Percentiles rank a stretch among this genome's conserved stretches.
Conservation (phyloP, 495 filamentous ascomycete genomes). For the Podospora fimiseda region DNA sequence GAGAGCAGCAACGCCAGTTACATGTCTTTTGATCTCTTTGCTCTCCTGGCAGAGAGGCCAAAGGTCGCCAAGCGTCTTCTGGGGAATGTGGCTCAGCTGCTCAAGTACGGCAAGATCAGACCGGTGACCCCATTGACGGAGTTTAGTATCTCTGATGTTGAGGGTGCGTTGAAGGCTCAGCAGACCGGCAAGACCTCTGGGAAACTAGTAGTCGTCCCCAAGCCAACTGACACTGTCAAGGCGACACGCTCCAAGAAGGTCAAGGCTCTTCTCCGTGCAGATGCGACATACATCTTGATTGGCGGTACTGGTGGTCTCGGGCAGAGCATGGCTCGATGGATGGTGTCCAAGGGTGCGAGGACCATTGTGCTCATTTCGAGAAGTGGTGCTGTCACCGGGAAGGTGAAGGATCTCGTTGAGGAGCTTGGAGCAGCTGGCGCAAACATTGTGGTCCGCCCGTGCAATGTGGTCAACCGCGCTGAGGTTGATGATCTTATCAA, state of each 20-base stretch:
- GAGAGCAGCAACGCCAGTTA: constrained; percentile 43
- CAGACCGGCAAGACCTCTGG: constrained; percentile 51
- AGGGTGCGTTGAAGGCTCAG: constrained; percentile 51
- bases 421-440: constrained; percentile 35
- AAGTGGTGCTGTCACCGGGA: constrained; percentile 37
- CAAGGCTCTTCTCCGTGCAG: constrained; percentile 31
- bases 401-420: constrained; percentile 39
- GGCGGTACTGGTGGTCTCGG: constrained; percentile 63
- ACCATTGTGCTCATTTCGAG: constrained; percentile 55
- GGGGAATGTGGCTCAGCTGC: constrained; percentile 34
- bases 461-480: constrained; percentile 36
- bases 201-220: constrained; percentile 49
- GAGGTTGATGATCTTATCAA: constrained; percentile 35
- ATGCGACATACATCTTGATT: constrained; percentile 54
- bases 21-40: constrained; percentile 42
- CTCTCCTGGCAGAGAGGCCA: constrained; percentile 35
- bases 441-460: constrained; percentile 34
- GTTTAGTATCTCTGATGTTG: constrained; percentile 47
- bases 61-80: constrained; percentile 34
- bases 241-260: constrained; percentile 28
- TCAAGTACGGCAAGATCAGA: constrained; percentile 34
- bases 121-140: constrained; percentile 36
- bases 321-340: constrained; percentile 52
- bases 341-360: constrained; percentile 52
- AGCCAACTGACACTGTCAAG: constrained; percentile 35